These are phyloP conservation scores for Botrytis medusae DNA, from an alignment of 2,329 filamentous ascomycete genomes.

Conservation along the genomic window DNA sequence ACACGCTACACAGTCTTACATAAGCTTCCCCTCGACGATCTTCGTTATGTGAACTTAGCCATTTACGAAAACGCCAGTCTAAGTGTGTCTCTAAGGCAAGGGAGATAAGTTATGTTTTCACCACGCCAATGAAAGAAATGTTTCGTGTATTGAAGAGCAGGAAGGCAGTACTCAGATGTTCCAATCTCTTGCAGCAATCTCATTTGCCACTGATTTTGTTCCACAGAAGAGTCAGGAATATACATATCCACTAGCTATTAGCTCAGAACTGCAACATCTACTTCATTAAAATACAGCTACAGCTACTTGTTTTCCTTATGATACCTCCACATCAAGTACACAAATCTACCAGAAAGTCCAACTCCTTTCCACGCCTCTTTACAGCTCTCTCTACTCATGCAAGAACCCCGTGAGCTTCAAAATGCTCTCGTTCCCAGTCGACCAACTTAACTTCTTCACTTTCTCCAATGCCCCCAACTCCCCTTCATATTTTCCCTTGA, in stretches of 20 bases:
- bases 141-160: background rate
- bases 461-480: slow-evolving; percentile 2
- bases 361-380: background rate
- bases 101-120: background rate
- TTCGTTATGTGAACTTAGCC: background rate
- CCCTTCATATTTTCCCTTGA: slow-evolving; percentile 24
- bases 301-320: background rate
- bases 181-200: background rate
- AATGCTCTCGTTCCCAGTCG: background rate
- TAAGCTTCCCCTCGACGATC: background rate
- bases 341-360: background rate
- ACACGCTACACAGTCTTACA: background rate
- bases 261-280: background rate
- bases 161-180: background rate
- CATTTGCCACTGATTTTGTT: background rate
- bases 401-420: background rate
- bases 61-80: background rate
- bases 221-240: background rate
- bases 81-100: background rate
- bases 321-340: background rate
- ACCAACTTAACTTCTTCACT: slow-evolving; percentile 1
- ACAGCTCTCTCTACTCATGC: background rate
- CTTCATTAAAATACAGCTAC: background rate
- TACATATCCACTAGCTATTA: background rate
- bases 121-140: background rate